Conservation (phyloP, 352 stramenopile species). For the Saprolegnia parasitica region DNA sequence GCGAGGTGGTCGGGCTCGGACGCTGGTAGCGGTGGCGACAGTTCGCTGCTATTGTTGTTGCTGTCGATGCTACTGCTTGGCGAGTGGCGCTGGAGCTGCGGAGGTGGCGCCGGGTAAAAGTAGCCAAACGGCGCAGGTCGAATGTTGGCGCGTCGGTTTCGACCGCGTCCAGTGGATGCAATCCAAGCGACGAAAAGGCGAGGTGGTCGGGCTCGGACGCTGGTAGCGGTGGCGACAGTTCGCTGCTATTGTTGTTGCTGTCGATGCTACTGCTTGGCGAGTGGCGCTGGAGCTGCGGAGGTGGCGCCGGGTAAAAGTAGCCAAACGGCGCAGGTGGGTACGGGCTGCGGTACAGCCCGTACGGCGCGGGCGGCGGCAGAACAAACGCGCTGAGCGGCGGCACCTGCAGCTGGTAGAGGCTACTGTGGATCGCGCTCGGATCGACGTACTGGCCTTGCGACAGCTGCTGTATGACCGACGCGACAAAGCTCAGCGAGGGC, state of each 20-base stretch:
- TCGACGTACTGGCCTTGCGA: slow-evolving; percentile 24
- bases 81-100: not conserved
- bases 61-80: not conserved
- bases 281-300: not conserved
- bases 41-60: not conserved
- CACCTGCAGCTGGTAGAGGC: slow-evolving; percentile 22
- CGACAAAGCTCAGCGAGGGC: slow-evolving; percentile 15
- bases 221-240: not conserved
- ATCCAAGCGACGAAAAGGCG: not conserved
- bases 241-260: not conserved
- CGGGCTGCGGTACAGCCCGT: not conserved
- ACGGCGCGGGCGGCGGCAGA: not conserved
- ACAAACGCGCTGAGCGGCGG: slow-evolving; percentile 18
- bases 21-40: not conserved
- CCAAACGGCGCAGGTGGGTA: not conserved
- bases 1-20: not conserved
- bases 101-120: not conserved
- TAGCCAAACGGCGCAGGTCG: not conserved
- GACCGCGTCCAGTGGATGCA: not conserved
- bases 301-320: not conserved
- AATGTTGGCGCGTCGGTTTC: not conserved
- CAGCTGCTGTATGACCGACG: slow-evolving; percentile 15
- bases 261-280: not conserved
- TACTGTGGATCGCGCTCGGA: slow-evolving; percentile 3
- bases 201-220: not conserved